phyloP scores from a whole-genome alignment of 106 monocot species.

The Acorus gramineus region DNA sequence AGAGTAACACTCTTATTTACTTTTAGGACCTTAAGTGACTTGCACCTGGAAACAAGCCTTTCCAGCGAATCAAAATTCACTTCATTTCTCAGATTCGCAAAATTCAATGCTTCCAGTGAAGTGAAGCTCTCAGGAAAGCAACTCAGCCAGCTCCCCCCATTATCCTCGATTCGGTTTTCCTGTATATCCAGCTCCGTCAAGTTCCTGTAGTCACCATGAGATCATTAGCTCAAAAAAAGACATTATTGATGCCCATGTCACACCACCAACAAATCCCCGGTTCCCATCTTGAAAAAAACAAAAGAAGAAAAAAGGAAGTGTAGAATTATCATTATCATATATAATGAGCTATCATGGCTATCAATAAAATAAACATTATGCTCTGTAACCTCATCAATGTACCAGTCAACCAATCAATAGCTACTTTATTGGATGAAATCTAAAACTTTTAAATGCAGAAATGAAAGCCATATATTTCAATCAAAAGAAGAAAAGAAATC shows the following conservation, averaged over 20 bases:
- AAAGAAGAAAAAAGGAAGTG: neutral
- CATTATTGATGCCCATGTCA: no score
- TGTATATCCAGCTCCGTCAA: constrained; percentile 55
- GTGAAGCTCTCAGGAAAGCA: constrained; percentile 55
- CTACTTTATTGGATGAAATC: no score
- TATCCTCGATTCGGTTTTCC: constrained; percentile 50
- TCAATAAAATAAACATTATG: no score
- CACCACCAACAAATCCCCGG: neutral
- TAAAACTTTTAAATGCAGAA: no score
- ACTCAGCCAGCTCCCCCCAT: constrained; percentile 47
- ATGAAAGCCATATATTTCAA: no score
- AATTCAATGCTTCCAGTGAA: constrained; percentile 41
- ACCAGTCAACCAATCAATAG: no score
- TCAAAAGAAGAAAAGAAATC: no score
- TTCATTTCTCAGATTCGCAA: constrained; percentile 45
- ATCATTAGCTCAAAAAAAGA: neutral
- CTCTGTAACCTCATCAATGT: no score
- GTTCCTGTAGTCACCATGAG: constrained; percentile 14
- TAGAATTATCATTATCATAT: no score
- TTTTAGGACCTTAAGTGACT: constrained; percentile 30
- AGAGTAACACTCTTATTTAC: constrained; percentile 30
- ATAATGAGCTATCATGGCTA: no score
- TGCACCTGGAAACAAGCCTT: constrained; percentile 45
- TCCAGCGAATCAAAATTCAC: constrained; percentile 38
- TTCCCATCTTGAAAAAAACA: neutral